Evolutionary conservation across 1,284 basidiomycete species (phyloP), one percentile per base, ranked within the genome.

Genomic region (Prillingera fragicola): DNA sequence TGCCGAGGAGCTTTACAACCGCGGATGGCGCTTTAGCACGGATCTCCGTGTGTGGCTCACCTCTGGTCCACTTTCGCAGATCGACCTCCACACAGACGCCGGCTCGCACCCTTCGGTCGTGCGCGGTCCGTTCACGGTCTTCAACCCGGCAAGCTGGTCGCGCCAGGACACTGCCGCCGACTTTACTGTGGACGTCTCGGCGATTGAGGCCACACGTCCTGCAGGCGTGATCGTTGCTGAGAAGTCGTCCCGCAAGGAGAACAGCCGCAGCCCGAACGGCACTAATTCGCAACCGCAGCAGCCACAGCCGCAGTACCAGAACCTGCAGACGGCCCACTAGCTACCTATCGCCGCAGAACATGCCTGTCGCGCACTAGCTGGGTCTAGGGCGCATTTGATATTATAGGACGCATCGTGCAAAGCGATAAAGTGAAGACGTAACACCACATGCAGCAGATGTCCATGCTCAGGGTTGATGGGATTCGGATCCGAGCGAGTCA

Each of bases 1-100:
- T 37, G 94, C 94, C 12, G 90, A 91, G 33, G 94, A 97, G 76
- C 77, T 98, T 84, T 95, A 84, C 75, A 88, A 89, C 70, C 84
- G 94, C 56, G 94, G 94, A 72, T 98, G 94, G 94, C 78, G 94
- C 57, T 98, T 87, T 73, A 92, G 97, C 79, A 96, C 92, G 71
- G 89, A 94, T 59, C 77, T 91, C 50, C 83, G 87, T 51, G 75
- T 94, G 55, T 98, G 94, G 94, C 80, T 97, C 66, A 95, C 90
- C 38, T 95, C 94, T 37, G 57, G 48, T 21, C 57, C 55, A 35
- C 61, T 57, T 18, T 56, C 64, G 24, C 55, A 60, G 23, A 57
- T 66, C 37, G 59, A 64, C 41, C 44, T 57, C 27, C 36, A 51
- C 38, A 40, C 37, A 33, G 50, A 52, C 41, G 35, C 38, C 18